phyloP scores from a whole-genome alignment of 2,329 filamentous ascomycete genomes.

The Epichloe gansuensis region DNA sequence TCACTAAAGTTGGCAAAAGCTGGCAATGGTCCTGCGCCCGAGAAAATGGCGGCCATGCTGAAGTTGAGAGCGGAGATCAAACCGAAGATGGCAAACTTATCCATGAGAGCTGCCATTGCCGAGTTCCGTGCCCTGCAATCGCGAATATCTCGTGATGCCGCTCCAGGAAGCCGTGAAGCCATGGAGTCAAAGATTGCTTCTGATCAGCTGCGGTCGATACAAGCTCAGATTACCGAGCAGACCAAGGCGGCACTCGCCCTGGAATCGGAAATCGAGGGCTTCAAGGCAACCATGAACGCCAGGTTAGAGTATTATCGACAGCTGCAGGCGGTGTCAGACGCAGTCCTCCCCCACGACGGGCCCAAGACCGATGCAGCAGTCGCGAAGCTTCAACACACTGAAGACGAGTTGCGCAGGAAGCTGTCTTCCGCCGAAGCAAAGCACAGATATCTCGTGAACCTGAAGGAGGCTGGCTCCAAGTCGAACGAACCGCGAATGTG shows the following conservation, averaged over 20 bases:
- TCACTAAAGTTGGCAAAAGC: constrained; percentile 48
- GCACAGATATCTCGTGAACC: constrained; percentile 53
- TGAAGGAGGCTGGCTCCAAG: constrained; percentile 45
- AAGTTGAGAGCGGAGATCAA: constrained; percentile 32
- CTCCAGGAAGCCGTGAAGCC: constrained; percentile 38
- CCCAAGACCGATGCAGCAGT: constrained; percentile 38
- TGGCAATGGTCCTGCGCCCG: constrained; percentile 58
- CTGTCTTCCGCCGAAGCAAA: constrained; percentile 57
- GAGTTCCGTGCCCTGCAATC: constrained; percentile 54
- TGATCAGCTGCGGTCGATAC: constrained; percentile 47
- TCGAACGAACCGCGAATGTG: constrained; percentile 57
- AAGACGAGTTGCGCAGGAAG: constrained; percentile 36
- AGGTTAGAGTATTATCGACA: constrained; percentile 85
- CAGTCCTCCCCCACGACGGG: constrained; percentile 59
- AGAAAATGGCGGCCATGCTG: constrained; percentile 42
- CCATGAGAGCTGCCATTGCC: constrained; percentile 56
- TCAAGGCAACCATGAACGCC: constrained; percentile 68
- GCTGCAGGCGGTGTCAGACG: constrained; percentile 82
- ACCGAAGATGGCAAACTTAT: constrained; percentile 39
- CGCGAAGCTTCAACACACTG: constrained; percentile 16
- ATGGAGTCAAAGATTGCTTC: constrained; percentile 55
- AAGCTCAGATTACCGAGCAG: constrained; percentile 38
- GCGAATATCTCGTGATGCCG: constrained; percentile 17
- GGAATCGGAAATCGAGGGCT: constrained; percentile 62
- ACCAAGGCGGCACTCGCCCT: constrained; percentile 33